Percentiles rank a stretch among this genome's conserved stretches.
These are phyloP conservation scores for Fraxinus sp. DNA, from an alignment of 305 asterid genomes.

Conservation along the genomic window DNA sequence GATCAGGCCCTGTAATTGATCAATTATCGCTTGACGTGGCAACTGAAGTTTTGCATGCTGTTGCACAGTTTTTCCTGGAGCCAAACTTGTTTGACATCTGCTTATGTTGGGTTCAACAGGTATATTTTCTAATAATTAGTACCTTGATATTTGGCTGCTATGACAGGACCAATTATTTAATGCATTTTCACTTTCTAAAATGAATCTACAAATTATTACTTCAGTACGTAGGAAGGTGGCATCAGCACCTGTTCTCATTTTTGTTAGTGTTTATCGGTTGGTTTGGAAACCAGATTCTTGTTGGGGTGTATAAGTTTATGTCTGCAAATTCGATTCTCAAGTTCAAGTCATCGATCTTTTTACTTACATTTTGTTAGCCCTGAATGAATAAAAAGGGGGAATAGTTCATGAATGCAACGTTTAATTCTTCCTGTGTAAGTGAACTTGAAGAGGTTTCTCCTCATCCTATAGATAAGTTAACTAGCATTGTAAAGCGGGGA, in stretches of 20 bases:
- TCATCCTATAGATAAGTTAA: not conserved
- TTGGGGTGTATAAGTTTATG: not conserved
- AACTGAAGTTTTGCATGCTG: slow-evolving; percentile 66
- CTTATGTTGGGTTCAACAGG: slow-evolving; percentile 97
- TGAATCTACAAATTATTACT: not conserved
- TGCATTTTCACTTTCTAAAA: not conserved
- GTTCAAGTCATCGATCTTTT: not conserved
- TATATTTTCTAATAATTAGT: slow-evolving; percentile 28
- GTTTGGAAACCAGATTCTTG: not conserved
- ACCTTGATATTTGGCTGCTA: not conserved
- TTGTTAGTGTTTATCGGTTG: not conserved
- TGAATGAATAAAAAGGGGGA: not conserved
- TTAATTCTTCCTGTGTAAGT: not conserved
- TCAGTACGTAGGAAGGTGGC: not conserved
- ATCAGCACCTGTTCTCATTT: not conserved
- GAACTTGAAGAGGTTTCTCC: not conserved
- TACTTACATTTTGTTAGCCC: not conserved
- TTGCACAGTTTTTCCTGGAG: slow-evolving; percentile 76
- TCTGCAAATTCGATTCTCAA: not conserved
- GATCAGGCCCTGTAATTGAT: slow-evolving; percentile 83
- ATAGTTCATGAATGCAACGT: not conserved
- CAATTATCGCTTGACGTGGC: slow-evolving; percentile 85
- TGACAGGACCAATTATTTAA: not conserved
- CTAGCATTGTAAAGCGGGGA: not conserved
- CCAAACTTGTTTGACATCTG: slow-evolving; percentile 68